phyloP scores from a whole-genome alignment of 768 basidiomycete genomes.

The Rhizopogon vulgaris region DNA sequence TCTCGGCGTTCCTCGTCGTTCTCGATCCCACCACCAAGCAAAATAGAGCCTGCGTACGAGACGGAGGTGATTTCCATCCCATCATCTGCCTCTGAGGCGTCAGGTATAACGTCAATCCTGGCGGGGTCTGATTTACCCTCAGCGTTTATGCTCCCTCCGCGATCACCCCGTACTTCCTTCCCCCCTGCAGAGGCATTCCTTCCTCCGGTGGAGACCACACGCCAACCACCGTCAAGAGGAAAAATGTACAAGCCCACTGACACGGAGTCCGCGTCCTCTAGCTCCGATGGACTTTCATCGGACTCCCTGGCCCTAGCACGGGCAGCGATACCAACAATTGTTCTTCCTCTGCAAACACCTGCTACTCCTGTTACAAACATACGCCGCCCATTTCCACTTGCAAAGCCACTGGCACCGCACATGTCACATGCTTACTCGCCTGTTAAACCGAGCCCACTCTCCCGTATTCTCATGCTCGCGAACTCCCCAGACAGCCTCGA shows the following conservation, averaged over 20 bases:
- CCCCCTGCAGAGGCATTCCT: conserved; percentile 43
- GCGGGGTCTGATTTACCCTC: conserved; percentile 53
- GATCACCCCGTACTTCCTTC: conserved; percentile 63
- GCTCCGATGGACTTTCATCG: conserved; percentile 3
- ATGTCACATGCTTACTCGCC: conserved; percentile 84
- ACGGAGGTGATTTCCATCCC: conserved; percentile 40
- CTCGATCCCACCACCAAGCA: conserved; percentile 29
- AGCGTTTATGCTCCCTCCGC: conserved; percentile 74
- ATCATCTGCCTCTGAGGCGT: conserved; percentile 23
- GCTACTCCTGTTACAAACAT: conserved; percentile 9
- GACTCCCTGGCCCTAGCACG: conserved; percentile 10
- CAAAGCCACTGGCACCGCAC: conserved; percentile 60
- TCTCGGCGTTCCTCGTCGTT: conserved; percentile 41
- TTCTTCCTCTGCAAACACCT: conserved; percentile 16
- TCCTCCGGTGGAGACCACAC: conserved; percentile 17
- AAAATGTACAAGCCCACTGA: not conserved
- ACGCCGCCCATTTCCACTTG: conserved; percentile 56
- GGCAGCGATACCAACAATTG: conserved; percentile 4
- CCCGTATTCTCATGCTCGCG: conserved; percentile 68
- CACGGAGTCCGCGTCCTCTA: not conserved
- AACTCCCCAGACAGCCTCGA: conserved; percentile 48
- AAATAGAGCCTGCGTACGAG: conserved; percentile 41
- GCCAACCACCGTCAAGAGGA: conserved; percentile 4
- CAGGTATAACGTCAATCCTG: conserved; percentile 14
- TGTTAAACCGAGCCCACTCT: conserved; percentile 72